phyloP scores from a whole-genome alignment of 345 rosid genomes.

The Populus ilicifolia region DNA sequence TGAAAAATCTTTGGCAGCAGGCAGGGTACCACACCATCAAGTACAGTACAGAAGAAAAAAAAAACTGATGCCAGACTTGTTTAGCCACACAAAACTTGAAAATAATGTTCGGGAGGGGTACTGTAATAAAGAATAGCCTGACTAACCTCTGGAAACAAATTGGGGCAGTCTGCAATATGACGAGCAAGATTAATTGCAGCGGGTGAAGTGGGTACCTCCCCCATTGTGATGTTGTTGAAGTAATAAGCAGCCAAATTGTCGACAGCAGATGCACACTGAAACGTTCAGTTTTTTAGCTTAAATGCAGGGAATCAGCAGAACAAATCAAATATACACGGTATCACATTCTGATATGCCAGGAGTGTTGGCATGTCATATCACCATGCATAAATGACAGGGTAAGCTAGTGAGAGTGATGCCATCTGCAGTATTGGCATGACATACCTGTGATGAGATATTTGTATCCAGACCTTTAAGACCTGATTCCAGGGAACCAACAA shows the following conservation, averaged over 20 bases:
- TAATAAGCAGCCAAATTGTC: conserved; percentile 94
- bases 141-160: conserved; percentile 89
- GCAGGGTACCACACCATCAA: background rate
- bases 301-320: conserved; percentile 2
- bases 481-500: conserved; percentile 91
- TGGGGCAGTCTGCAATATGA: conserved; percentile 87
- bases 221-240: conserved; percentile 94
- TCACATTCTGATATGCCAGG: background rate
- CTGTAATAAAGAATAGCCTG: conserved; percentile 2
- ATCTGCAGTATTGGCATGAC: conserved; percentile 8
- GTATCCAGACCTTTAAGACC: conserved; percentile 95
- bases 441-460: conserved; percentile 86
- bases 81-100: background rate
- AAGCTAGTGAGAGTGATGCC: background rate
- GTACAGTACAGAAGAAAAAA: background rate
- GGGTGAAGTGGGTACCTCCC: conserved; percentile 75
- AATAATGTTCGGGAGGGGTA: background rate
- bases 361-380: background rate
- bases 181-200: conserved; percentile 76
- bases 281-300: conserved; percentile 15
- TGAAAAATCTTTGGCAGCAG: background rate
- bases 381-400: background rate
- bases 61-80: background rate
- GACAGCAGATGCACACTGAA: conserved; percentile 92
- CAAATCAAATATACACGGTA: background rate